Evolutionary conservation across 371 early-diverging fungal species (phyloP).

Genomic region (Apophysomyces elegans): DNA sequence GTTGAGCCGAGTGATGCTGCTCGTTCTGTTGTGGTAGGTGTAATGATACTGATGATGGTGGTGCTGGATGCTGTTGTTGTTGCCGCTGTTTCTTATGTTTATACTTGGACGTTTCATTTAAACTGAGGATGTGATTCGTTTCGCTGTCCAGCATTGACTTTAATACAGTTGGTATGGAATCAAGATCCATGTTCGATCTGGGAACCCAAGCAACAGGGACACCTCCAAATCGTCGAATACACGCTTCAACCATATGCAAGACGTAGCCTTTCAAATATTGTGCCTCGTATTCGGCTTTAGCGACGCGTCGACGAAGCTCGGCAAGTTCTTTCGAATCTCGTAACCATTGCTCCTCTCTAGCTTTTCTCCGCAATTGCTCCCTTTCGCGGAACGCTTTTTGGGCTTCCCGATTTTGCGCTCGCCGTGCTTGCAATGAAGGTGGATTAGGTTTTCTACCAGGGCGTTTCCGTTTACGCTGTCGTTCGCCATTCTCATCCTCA

Average conservation of each 20-base stretch:
- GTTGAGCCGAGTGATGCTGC: not conserved
- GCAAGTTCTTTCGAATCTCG: slow-evolving; percentile 28
- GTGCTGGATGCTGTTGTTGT: too few species aligned
- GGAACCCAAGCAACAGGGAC: slow-evolving; percentile 20
- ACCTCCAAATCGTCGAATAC: slow-evolving; percentile 33
- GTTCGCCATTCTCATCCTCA: slow-evolving; percentile 36
- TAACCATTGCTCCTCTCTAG: slow-evolving; percentile 30
- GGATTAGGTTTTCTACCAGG: slow-evolving; percentile 51
- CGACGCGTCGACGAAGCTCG: slow-evolving; percentile 23
- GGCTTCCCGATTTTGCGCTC: slow-evolving; percentile 50
- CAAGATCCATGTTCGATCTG: slow-evolving; percentile 14
- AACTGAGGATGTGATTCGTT: too few species aligned
- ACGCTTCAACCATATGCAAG: slow-evolving; percentile 31
- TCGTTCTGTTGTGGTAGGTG: not conserved
- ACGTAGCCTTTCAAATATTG: slow-evolving; percentile 44
- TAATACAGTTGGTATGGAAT: not conserved
- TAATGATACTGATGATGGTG: too few species aligned
- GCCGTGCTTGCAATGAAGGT: slow-evolving; percentile 45
- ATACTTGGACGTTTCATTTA: too few species aligned
- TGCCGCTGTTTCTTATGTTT: too few species aligned
- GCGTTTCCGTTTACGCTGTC: slow-evolving; percentile 40
- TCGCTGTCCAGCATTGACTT: too few species aligned
- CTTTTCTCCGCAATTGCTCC: slow-evolving; percentile 32
- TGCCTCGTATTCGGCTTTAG: slow-evolving; percentile 36
- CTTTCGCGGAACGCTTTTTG: slow-evolving; percentile 45